Evolutionary conservation across 768 basidiomycete species (phyloP), one percentile per base, ranked within the genome.

Genomic region (Steccherinum ochraceum): DNA sequence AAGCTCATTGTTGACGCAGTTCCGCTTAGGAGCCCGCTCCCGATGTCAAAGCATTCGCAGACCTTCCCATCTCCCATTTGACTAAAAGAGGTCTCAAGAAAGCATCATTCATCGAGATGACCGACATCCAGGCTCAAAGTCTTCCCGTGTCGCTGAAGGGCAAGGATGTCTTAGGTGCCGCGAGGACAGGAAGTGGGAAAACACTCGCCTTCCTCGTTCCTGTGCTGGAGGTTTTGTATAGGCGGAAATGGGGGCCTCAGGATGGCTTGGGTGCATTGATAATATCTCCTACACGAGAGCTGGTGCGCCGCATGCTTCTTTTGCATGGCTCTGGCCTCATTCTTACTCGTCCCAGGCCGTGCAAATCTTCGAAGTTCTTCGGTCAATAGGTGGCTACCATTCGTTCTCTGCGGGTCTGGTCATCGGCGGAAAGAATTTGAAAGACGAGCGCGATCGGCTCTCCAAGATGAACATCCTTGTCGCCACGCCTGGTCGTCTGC

Each of bases 381-480:
- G 92, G n/a, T 86, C 89, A 40, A 89, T 98, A 52, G 96, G 96
- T 2, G 84, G 86, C 42, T 84, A 84, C 59, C 95, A 99, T 60
- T 75, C 78, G 16, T 95, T 98, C 68, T 95, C 92, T 4, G 95
- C 95, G 0, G 95, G 94, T 0, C 71, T 98, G 12, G 86, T 98
- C 16, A 99, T 99, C 40, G 95, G 95, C 4, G 95, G 95, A 42
- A 99, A 97, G 74, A 92, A 84, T 59, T 66, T 97, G 45, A 93
- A 93, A 63, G 93, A 95, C 54, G 95, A 99, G 65, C 75, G 81
- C 30, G 93, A 94, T 19, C 77, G 95, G 5, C 67, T 99, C 40
- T 77, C 85, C 10, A 78, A 90, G 40, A 98, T 98, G 93, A 99
- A 99, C 60, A 96, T 99, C 52, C 79, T 99, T n/a, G 90, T 99